Evolutionary conservation across 2,329 filamentous ascomycete genomes (phyloP).

Genomic region (Cladosporium sp.): DNA sequence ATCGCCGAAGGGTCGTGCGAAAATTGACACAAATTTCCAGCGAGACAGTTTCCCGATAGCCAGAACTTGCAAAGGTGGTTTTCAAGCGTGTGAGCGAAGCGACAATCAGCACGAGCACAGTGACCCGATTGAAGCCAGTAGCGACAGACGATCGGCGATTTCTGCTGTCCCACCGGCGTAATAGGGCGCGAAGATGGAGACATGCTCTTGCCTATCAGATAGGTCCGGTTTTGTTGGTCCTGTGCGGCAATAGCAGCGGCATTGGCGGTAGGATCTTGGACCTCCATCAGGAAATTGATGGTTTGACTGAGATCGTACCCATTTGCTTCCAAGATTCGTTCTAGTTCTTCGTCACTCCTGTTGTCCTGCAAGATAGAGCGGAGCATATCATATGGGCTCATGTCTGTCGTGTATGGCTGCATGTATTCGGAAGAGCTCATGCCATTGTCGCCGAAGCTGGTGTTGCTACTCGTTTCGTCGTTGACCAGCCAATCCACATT

Average conservation of each 20-base stretch:
- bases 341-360: constrained; percentile 90
- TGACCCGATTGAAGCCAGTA: constrained; percentile 96
- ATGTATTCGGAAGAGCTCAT: constrained; percentile 81
- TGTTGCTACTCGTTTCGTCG: constrained; percentile 76
- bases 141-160: constrained; percentile 90
- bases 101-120: constrained; percentile 91
- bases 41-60: constrained; percentile 92
- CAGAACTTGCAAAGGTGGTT: constrained; percentile 99
- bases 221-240: constrained; percentile 59
- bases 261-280: constrained; percentile 54
- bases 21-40: constrained; percentile 91
- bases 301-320: constrained; percentile 93
- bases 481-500: constrained; percentile 95
- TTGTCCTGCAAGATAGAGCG: constrained; percentile 89
- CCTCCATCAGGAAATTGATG: constrained; percentile 83
- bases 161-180: constrained; percentile 74
- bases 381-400: constrained; percentile 98
- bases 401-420: constrained; percentile 70
- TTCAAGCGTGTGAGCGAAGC: constrained; percentile 94
- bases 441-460: constrained; percentile 72
- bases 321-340: constrained; percentile 82
- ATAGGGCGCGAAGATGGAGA: constrained; percentile 68
- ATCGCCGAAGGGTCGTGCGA: constrained; percentile 91
- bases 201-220: constrained; percentile 89
- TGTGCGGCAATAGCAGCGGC: constrained; percentile 27